Percentiles rank a stretch among this genome's conserved stretches.
phyloP scores from a whole-genome alignment of 139 green algal genomes.

The Coelastrella sp. region DNA sequence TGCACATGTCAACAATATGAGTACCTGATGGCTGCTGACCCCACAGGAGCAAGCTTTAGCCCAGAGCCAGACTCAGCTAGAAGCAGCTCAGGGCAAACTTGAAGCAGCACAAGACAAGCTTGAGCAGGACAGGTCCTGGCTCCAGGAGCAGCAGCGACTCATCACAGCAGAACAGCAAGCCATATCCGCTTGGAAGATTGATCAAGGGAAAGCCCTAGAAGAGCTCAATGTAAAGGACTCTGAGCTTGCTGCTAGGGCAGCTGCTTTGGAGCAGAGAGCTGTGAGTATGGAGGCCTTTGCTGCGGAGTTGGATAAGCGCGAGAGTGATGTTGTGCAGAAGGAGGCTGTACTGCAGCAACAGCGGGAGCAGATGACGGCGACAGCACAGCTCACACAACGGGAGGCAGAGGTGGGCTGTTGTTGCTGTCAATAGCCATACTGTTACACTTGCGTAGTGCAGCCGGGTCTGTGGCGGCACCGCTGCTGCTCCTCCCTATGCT shows the following conservation, averaged over 20 bases:
- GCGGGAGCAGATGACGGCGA: constrained; percentile 38
- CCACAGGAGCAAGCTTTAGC: constrained; percentile 31
- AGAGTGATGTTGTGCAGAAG: constrained; percentile 22
- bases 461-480: not conserved
- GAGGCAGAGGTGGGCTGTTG: constrained; percentile 13
- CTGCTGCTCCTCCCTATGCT: no score
- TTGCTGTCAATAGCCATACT: no score
- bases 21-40: no score
- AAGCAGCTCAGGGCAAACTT: not conserved
- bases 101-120: constrained; percentile 18
- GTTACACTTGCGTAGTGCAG: not conserved
- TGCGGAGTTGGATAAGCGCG: not conserved
- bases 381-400: constrained; percentile 34
- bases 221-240: constrained; percentile 22
- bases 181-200: not conserved
- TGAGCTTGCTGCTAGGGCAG: constrained; percentile 6
- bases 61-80: not conserved
- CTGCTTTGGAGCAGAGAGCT: not conserved
- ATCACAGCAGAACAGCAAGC: constrained; percentile 27
- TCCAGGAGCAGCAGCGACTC: constrained; percentile 34
- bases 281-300: constrained; percentile 11
- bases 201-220: not conserved
- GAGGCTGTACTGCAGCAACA: constrained; percentile 24
- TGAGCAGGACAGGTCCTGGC: constrained; percentile 7
- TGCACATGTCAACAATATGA: no score